Conservation (phyloP, 495 filamentous ascomycete species). For the Jackrogersella minutella region DNA sequence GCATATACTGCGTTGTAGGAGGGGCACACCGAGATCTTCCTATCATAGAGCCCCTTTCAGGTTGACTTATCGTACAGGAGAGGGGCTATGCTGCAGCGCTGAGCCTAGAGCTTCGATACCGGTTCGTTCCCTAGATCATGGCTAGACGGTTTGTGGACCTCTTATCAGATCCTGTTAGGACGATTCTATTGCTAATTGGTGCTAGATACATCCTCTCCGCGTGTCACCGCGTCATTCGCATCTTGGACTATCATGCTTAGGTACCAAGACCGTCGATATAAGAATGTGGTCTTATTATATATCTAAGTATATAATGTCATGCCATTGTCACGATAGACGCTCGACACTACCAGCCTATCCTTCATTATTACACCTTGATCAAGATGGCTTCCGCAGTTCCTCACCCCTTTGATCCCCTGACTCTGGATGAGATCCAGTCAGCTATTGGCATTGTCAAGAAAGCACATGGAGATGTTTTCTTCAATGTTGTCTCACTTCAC, state of each 20-base stretch:
- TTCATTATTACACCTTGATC: slow-evolving; percentile 1
- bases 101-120: slow-evolving; percentile 27
- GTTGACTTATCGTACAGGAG: slow-evolving; percentile 33
- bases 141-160: slow-evolving; percentile 18
- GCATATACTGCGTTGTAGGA: slow-evolving; percentile 29
- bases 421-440: slow-evolving; percentile 76
- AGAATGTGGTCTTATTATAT: slow-evolving; percentile 12
- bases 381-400: slow-evolving; percentile 41
- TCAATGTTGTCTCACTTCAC: slow-evolving; percentile 88
- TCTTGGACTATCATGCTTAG: slow-evolving; percentile 3
- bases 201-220: slow-evolving; percentile 22
- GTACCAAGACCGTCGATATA: not conserved
- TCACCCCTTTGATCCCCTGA: slow-evolving; percentile 88
- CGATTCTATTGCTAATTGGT: slow-evolving; percentile 39
- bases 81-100: slow-evolving; percentile 22
- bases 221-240: slow-evolving; percentile 26
- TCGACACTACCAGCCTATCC: not conserved
- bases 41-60: slow-evolving; percentile 20
- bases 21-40: slow-evolving; percentile 34
- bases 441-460: slow-evolving; percentile 74
- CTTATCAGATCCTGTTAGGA: slow-evolving; percentile 36
- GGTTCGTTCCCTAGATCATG: slow-evolving; percentile 8
- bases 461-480: slow-evolving; percentile 75
- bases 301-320: slow-evolving; percentile 24
- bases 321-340: not conserved